Conservation (phyloP, 805 yeast genomes). For the Zygoascus tannicola region DNA sequence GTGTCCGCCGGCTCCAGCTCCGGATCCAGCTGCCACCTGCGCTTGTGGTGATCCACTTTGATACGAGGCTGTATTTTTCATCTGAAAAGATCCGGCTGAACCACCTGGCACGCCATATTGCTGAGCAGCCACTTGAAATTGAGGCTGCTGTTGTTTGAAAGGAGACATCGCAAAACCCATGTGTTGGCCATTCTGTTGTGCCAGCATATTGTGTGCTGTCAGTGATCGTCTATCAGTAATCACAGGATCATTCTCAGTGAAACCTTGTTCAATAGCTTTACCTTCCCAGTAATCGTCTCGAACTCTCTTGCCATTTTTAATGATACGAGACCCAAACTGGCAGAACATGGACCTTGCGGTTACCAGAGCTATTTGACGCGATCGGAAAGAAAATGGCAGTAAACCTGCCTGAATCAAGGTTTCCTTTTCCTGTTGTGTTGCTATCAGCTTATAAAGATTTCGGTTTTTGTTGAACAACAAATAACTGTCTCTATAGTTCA, state of each 20-base stretch:
- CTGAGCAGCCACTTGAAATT: background rate
- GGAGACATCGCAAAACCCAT: background rate
- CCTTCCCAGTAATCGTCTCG: constrained; percentile 51
- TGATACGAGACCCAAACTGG: constrained; percentile 42
- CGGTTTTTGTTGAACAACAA: constrained; percentile 38
- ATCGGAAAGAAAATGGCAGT: constrained; percentile 23
- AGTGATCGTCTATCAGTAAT: constrained; percentile 20
- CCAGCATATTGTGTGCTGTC: constrained; percentile 20
- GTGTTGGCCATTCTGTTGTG: constrained; percentile 9
- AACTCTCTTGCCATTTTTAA: constrained; percentile 40
- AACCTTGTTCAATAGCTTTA: constrained; percentile 34
- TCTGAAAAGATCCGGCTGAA: background rate
- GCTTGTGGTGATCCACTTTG: background rate
- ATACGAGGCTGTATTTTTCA: background rate
- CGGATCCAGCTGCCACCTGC: background rate
- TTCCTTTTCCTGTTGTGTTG: constrained; percentile 32
- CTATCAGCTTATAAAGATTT: constrained; percentile 30
- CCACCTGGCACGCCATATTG: background rate
- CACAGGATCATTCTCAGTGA: constrained; percentile 39
- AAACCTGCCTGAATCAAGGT: constrained; percentile 29
- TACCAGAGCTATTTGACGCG: constrained; percentile 29
- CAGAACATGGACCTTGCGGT: constrained; percentile 40
- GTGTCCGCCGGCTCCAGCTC: background rate
- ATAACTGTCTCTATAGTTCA: constrained; percentile 43
- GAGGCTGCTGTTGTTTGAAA: background rate